A percentile compares a stretch with the other conserved stretches of the same genome.
phyloP scores from a whole-genome alignment of 148 eudicot genomes.

The Drosera capensis region DNA sequence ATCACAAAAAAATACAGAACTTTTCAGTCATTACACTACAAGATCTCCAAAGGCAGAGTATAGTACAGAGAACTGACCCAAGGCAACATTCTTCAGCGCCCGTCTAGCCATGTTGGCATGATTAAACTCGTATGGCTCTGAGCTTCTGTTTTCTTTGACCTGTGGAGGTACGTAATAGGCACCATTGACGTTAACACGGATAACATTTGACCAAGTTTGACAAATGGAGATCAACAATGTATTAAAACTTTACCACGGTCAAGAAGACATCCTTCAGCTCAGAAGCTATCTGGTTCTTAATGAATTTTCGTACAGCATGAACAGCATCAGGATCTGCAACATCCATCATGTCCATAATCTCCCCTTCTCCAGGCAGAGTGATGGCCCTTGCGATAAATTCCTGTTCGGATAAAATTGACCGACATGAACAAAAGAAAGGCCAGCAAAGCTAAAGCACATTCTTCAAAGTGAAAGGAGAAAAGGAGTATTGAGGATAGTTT shows the following conservation, averaged over 20 bases:
- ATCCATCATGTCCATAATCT: conserved; percentile 95
- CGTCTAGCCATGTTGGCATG: conserved; percentile 74
- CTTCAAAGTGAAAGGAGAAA: background rate
- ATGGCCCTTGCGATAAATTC: conserved; percentile 85
- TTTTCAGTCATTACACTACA: background rate
- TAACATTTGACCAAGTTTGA: background rate
- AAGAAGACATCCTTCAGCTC: conserved; percentile 57
- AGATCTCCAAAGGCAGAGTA: background rate
- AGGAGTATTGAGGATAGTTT: background rate
- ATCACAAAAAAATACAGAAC: conserved; percentile 3
- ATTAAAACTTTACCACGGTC: conserved; percentile 24
- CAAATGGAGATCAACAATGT: background rate
- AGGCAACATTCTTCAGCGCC: conserved; percentile 73
- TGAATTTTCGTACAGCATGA: conserved; percentile 71
- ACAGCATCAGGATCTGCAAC: conserved; percentile 99
- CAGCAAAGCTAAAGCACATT: background rate
- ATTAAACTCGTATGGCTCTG: conserved; percentile 56
- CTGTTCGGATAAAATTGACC: conserved; percentile 22
- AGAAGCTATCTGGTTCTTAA: conserved; percentile 76
- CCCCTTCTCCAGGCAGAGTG: conserved; percentile 84
- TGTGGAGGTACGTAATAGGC: conserved; percentile 4
- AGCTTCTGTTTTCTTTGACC: conserved; percentile 74
- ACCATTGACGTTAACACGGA: background rate
- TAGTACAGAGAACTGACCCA: conserved; percentile 29
- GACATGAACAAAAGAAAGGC: too few relatives aligned